These are phyloP conservation scores for Backusella tuberculispora DNA, from an alignment of 192 early-diverging fungal species.

Conservation along the genomic window DNA sequence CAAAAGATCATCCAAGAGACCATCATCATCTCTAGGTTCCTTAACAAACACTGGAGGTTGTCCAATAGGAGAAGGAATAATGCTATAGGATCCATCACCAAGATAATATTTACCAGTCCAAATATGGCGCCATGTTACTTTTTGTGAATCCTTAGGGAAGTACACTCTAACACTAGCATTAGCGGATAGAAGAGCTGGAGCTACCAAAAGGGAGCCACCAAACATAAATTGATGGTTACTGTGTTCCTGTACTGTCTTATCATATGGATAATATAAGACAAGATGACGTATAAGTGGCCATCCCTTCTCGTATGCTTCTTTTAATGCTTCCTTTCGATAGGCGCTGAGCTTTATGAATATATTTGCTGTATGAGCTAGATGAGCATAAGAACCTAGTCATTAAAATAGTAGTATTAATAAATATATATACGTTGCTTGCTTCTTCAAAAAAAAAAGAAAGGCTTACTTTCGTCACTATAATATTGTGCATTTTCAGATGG, in stretches of 20 bases:
- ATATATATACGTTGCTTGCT: not conserved
- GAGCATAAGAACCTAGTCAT: slow-evolving; percentile 24
- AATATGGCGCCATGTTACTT: slow-evolving; percentile 36
- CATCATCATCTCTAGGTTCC: slow-evolving; percentile 39
- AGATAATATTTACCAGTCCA: slow-evolving; percentile 39
- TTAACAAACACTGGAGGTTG: slow-evolving; percentile 41
- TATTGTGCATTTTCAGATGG: slow-evolving; percentile 44
- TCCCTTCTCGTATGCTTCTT: slow-evolving; percentile 38
- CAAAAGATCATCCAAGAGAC: slow-evolving; percentile 30
- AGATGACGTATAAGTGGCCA: slow-evolving; percentile 44
- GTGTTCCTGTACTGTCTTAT: slow-evolving; percentile 29
- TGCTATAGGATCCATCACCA: slow-evolving; percentile 24
- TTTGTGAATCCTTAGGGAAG: slow-evolving; percentile 30
- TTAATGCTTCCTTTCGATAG: slow-evolving; percentile 31
- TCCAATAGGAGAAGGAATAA: slow-evolving; percentile 37
- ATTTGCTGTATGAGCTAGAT: slow-evolving; percentile 33
- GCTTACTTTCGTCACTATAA: slow-evolving; percentile 41
- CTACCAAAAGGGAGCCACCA: slow-evolving; percentile 36
- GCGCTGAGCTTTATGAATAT: slow-evolving; percentile 30
- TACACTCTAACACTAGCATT: slow-evolving; percentile 39
- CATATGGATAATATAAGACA: slow-evolving; percentile 37
- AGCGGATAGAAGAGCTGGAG: slow-evolving; percentile 33
- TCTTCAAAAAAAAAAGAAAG: no score
- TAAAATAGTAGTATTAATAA: not conserved
- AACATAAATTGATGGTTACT: slow-evolving; percentile 45